phyloP scores from a whole-genome alignment of 768 basidiomycete species.

The Russula compacta region DNA sequence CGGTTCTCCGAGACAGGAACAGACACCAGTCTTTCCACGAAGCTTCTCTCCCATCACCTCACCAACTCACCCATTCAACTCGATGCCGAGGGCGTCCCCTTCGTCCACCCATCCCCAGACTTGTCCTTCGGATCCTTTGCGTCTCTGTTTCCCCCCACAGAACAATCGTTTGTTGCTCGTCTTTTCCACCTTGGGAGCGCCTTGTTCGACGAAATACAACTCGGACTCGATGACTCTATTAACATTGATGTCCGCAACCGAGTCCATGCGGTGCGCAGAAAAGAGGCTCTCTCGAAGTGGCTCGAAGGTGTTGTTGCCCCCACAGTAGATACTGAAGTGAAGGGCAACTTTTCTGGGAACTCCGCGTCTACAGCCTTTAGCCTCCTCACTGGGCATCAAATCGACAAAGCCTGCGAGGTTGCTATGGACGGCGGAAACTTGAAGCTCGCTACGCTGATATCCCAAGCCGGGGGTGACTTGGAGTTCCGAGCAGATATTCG shows the following conservation, averaged over 20 bases:
- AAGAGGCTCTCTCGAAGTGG: slow-evolving; percentile 78
- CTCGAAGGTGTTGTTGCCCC: slow-evolving; percentile 63
- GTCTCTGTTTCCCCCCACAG: slow-evolving; percentile 58
- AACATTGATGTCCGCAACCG: slow-evolving; percentile 56
- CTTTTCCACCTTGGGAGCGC: slow-evolving; percentile 85
- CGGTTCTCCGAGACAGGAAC: slow-evolving; percentile 31
- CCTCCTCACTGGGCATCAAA: slow-evolving; percentile 78
- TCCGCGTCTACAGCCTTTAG: slow-evolving; percentile 56
- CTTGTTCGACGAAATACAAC: slow-evolving; percentile 78
- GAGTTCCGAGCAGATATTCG: slow-evolving; percentile 64
- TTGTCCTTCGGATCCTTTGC: slow-evolving; percentile 77
- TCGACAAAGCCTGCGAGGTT: slow-evolving; percentile 69
- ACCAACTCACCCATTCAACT: slow-evolving; percentile 59
- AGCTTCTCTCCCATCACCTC: slow-evolving; percentile 70
- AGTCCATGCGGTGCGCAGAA: slow-evolving; percentile 56
- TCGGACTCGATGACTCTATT: slow-evolving; percentile 45
- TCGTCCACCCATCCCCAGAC: slow-evolving; percentile 50
- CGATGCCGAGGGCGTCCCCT: slow-evolving; percentile 64
- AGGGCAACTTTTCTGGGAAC: slow-evolving; percentile 35
- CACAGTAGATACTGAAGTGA: slow-evolving; percentile 63
- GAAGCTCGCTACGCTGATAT: slow-evolving; percentile 80
- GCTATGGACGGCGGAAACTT: slow-evolving; percentile 71
- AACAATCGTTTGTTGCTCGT: slow-evolving; percentile 63
- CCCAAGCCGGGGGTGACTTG: slow-evolving; percentile 75
- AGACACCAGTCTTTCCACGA: slow-evolving; percentile 38